phyloP scores from a whole-genome alignment of 2,329 filamentous ascomycete genomes.

The Capronia coronata region DNA sequence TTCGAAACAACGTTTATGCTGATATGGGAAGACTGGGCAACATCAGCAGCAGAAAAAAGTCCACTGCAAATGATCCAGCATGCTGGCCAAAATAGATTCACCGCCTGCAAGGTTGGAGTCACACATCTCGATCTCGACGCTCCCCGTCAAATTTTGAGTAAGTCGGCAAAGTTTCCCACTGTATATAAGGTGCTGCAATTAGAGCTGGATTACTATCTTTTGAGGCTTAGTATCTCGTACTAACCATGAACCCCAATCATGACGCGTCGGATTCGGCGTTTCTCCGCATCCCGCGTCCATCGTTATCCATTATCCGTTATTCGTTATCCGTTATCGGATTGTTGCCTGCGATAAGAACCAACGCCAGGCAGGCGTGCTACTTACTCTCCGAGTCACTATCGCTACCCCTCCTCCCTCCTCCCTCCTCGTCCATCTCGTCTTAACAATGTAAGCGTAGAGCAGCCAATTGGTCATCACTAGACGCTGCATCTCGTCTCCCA shows the following conservation, averaged over 20 bases:
- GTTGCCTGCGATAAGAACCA: neutral
- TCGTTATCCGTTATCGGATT: neutral
- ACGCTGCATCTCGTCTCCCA: neutral
- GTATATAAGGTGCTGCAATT: too few species aligned
- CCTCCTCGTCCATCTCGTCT: too few species aligned
- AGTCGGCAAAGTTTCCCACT: neutral
- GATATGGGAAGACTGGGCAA: too few species aligned
- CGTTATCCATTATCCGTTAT: too few species aligned
- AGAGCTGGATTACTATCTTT: neutral
- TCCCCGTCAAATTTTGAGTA: neutral
- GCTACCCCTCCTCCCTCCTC: neutral
- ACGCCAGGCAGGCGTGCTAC: neutral
- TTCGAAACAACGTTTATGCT: too few species aligned
- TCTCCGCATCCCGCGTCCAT: conserved; percentile 3
- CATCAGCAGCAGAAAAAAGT: neutral
- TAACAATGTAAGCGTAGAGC: neutral
- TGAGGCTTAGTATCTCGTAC: too few species aligned
- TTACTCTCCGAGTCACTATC: neutral
- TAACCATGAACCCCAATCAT: neutral
- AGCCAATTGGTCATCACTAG: neutral
- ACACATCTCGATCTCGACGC: neutral
- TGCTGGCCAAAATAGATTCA: neutral
- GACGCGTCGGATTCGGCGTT: neutral
- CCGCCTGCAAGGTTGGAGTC: neutral
- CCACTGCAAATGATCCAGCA: neutral